Evolutionary conservation across 345 rosid species (phyloP).

Genomic region (Brassica napus): Da-Ae NC_063452.1:60668501-60669000

Average conservation of each 20-base stretch:
- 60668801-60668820: slow-evolving; percentile 14
- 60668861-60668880: background rate
- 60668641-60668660: slow-evolving; percentile 13
- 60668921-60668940: slow-evolving; percentile 2
- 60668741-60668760: slow-evolving; percentile 8
- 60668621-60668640: slow-evolving; percentile 21
- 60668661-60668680: background rate
- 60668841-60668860: slow-evolving; percentile 8
- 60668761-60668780: slow-evolving; percentile 18
- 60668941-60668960: slow-evolving; percentile 3
- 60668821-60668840: background rate
- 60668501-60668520: background rate
- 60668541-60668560: background rate
- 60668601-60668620: slow-evolving; percentile 25
- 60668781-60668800: slow-evolving; percentile 17
- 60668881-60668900: background rate
- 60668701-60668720: background rate
- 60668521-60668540: background rate
- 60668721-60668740: slow-evolving; percentile 13
- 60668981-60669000: background rate
- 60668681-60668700: background rate
- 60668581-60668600: background rate
- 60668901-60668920: slow-evolving; percentile 2
- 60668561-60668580: background rate
- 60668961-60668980: background rate